Percentiles rank a stretch among this genome's conserved stretches.
These are phyloP conservation scores for Delonix regia DNA, from an alignment of 306 rosid species.

Conservation along the genomic window DNA sequence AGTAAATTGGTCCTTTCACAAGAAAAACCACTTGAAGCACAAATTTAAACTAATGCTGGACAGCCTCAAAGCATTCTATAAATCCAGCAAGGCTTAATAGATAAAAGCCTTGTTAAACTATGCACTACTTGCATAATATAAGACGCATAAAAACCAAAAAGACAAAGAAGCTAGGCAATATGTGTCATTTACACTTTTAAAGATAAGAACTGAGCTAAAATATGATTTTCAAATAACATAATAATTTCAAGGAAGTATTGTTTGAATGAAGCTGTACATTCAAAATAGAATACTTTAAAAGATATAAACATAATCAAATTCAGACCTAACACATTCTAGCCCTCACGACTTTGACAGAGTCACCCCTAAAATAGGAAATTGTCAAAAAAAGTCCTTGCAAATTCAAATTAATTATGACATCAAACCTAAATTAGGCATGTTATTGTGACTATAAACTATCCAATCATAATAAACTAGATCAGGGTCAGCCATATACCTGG, in stretches of 20 bases:
- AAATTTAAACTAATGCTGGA: constrained; percentile 26
- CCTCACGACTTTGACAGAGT: constrained; percentile 79
- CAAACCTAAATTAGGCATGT: background rate
- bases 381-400: constrained; percentile 24
- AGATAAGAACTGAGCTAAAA: constrained; percentile 10
- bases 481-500: constrained; percentile 62
- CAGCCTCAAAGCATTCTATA: background rate
- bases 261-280: background rate
- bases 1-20: constrained; percentile 94
- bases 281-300: constrained; percentile 20
- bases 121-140: constrained; percentile 13
- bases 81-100: background rate
- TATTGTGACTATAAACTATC: background rate
- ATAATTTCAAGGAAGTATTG: constrained; percentile 24
- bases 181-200: constrained; percentile 16
- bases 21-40: constrained; percentile 82
- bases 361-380: constrained; percentile 62
- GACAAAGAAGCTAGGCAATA: constrained; percentile 9
- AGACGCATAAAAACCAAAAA: constrained; percentile 30
- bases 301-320: constrained; percentile 34
- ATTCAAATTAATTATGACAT: constrained; percentile 25
- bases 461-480: constrained; percentile 31
- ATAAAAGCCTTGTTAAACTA: background rate
- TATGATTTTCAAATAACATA: constrained; percentile 9
- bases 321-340: constrained; percentile 95